These are phyloP conservation scores for Macrolepiota fuliginosa DNA, from an alignment of 768 basidiomycete genomes.

Conservation along the genomic window DNA sequence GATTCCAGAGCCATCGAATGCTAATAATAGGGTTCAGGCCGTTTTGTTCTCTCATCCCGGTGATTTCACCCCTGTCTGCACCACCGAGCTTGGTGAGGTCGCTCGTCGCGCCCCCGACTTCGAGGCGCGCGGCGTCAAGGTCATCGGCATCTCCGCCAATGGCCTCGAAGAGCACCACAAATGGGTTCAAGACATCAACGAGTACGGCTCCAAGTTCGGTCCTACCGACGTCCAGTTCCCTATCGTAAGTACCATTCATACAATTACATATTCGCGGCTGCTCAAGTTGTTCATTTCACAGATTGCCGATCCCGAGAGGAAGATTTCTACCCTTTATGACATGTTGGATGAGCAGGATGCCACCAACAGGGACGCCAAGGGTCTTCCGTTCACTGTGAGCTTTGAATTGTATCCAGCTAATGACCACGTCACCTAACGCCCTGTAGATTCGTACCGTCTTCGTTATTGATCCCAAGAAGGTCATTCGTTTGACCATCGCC, in stretches of 20 bases:
- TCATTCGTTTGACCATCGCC: conserved; percentile 83
- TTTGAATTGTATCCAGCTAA: conserved; percentile 1
- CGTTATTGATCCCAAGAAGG: conserved; percentile 95
- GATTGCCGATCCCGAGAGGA: conserved; percentile 92
- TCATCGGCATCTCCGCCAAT: conserved; percentile 94
- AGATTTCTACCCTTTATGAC: conserved; percentile 83
- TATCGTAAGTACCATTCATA: conserved; percentile 57
- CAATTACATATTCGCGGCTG: neutral
- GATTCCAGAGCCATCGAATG: neutral
- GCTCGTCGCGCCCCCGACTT: conserved; percentile 87
- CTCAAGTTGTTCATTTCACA: conserved; percentile 24
- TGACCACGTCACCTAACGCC: conserved; percentile 9
- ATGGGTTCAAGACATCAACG: conserved; percentile 90
- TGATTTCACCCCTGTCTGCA: conserved; percentile 92
- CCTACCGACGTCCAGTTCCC: conserved; percentile 87
- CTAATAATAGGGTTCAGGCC: conserved; percentile 40
- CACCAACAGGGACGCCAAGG: conserved; percentile 83
- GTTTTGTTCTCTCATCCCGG: conserved; percentile 95
- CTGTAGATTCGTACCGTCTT: conserved; percentile 90
- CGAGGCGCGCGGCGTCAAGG: conserved; percentile 82
- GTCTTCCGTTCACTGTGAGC: conserved; percentile 88
- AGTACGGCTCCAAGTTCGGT: conserved; percentile 64
- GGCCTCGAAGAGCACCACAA: conserved; percentile 76
- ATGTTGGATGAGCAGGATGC: conserved; percentile 97
- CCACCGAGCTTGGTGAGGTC: conserved; percentile 96